Base-by-base conservation (phyloP, 495 filamentous ascomycete species). In the Neurospora sp. region DNA sequence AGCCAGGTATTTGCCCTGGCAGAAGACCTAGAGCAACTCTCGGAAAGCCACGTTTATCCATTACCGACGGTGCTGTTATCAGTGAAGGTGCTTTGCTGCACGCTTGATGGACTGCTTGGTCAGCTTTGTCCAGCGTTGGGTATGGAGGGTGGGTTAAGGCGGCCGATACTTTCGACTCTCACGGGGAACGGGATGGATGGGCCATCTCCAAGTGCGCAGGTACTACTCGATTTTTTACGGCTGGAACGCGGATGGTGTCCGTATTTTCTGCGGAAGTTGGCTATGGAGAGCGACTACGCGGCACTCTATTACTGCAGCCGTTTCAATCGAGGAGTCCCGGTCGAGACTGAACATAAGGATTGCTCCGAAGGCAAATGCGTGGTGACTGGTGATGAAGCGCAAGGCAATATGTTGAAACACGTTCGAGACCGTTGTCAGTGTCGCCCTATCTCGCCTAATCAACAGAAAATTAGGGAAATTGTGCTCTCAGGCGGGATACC, bases 1-100 rank as follows among this genome's bases (percentile, higher is more conserved):
- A 76, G 75, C 12, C 70, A 73, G 8, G 76, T 77, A 31, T 62
- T 77, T 31, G 72, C 72, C 9, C 49, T 77, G 14, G 76, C 77
- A 16, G 77, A 77, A 69, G 76, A 77, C 37, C 77, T 79, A 11
- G 76, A 79, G 69, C 40, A 69, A n/a, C 74, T 79, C n/a, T 79
- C 77, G 18, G 73, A 77, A 8, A 73, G 77, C 44, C 70, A 76
- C 31, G 38, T 77, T n/a, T 62, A 76, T 35, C 77, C 77, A 16
- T 70, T 77, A 11, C 77, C 77, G 8, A 73, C 76, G 42, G 72
- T 79, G 38, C 23, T 79, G n/a, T 14, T 79, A 4, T 79, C 77
- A 10, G 73, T 79, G 70, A 79, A 79, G 70, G 74, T 77, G 6
- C 73, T 79, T 20, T 77, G 74, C 70, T 71, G 72, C 44, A 71